Evolutionary conservation across 148 eudicot genomes (phyloP).

Genomic region (Cornus florida): DNA sequence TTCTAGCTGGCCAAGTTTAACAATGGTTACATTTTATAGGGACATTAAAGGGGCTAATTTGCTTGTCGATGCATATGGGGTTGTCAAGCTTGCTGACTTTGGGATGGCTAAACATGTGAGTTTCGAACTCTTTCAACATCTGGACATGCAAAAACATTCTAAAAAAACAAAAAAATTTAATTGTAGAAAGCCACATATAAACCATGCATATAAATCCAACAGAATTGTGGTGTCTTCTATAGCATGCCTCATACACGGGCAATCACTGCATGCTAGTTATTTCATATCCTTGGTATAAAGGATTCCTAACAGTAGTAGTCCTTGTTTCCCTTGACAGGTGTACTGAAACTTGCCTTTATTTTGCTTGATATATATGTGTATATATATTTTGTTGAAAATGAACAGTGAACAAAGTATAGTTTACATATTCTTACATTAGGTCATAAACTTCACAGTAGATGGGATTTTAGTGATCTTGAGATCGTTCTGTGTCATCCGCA

Average conservation of each 20-base stretch:
- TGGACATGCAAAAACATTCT: background rate
- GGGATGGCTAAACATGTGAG: constrained; percentile 90
- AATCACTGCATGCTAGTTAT: too few species aligned
- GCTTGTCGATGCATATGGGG: constrained; percentile 90
- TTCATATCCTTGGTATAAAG: background rate
- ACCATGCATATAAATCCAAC: background rate
- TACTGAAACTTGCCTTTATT: background rate
- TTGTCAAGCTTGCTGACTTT: constrained; percentile 97
- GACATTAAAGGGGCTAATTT: constrained; percentile 96
- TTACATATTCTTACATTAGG: too few species aligned
- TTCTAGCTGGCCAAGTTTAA: constrained; percentile 8
- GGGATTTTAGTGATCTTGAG: background rate
- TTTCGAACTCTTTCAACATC: constrained; percentile 1
- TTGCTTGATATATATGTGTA: background rate
- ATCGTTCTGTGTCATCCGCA: background rate
- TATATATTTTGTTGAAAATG: too few species aligned
- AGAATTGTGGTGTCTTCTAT: background rate
- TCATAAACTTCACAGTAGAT: background rate
- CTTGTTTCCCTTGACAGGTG: background rate
- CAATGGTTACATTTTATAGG: constrained; percentile 35
- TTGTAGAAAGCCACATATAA: background rate
- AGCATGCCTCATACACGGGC: background rate
- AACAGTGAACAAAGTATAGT: background rate
- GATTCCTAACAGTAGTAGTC: background rate
- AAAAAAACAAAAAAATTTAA: too few species aligned